These are phyloP conservation scores for Crassisporium funariophilum DNA, from an alignment of 768 basidiomycete species.

Conservation along the genomic window DNA sequence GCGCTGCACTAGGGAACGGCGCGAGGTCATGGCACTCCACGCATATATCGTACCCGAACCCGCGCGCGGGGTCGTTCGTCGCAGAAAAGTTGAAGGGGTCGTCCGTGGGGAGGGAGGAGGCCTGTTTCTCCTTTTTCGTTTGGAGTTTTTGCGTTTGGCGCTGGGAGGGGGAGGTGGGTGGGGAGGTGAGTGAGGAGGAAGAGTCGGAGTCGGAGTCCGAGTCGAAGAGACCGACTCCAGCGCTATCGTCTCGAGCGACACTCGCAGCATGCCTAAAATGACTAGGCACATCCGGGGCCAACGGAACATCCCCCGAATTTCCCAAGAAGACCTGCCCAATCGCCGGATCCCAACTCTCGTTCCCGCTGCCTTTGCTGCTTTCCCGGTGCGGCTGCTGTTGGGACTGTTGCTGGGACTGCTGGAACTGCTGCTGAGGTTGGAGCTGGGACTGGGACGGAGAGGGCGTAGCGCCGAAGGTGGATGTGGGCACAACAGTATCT, in stretches of 20 bases:
- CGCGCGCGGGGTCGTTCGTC: conserved; percentile 48
- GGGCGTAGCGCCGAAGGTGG: not conserved
- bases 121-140: conserved; percentile 2
- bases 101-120: conserved; percentile 20
- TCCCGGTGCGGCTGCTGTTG: not conserved
- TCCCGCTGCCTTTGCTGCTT: too few relatives aligned
- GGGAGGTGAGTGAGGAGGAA: too few relatives aligned
- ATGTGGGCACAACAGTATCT: not conserved
- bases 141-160: too few relatives aligned
- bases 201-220: too few relatives aligned
- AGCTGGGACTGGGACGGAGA: not conserved
- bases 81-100: conserved; percentile 45
- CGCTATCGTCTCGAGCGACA: conserved; percentile 4
- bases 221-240: not conserved
- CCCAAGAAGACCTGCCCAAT: conserved; percentile 79
- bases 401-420: not conserved
- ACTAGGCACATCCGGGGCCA: conserved; percentile 32
- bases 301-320: conserved; percentile 80
- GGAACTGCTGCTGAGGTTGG: not conserved
- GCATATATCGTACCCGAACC: conserved; percentile 80
- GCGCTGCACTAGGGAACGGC: conserved; percentile 66
- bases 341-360: conserved; percentile 54
- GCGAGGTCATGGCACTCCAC: conserved; percentile 87
- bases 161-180: too few relatives aligned
- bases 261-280: conserved; percentile 28